Percentiles rank a stretch among this genome's conserved stretches.
These are phyloP conservation scores for Suillus plorans DNA, from an alignment of 768 basidiomycete genomes.

Conservation along the genomic window DNA sequence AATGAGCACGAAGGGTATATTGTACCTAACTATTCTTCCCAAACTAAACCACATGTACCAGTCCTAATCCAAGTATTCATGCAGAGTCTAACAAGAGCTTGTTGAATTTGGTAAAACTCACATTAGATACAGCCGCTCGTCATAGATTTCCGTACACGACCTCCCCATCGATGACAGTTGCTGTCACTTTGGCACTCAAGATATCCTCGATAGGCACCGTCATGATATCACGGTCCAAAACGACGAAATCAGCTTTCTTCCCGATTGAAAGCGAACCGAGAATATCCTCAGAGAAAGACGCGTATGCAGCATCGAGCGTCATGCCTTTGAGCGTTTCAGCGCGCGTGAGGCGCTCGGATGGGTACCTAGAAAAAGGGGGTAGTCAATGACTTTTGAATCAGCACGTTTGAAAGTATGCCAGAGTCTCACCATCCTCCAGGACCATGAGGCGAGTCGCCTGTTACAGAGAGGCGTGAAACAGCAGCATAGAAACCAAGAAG, in stretches of 20 bases:
- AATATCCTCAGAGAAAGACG: conserved; percentile 70
- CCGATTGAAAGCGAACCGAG: conserved; percentile 74
- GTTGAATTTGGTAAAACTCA: background rate
- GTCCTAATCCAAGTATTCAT: background rate
- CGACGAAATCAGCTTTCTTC: conserved; percentile 86
- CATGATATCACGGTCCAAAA: conserved; percentile 83
- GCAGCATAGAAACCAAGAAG: conserved; percentile 90
- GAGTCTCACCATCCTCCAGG: conserved; percentile 70
- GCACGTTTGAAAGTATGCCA: background rate
- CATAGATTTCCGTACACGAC: conserved; percentile 55
- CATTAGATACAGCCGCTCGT: background rate
- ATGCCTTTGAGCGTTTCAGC: conserved; percentile 85
- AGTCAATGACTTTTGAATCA: background rate
- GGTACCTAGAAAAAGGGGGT: conserved; percentile 59
- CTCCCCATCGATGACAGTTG: conserved; percentile 76
- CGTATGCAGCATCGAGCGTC: conserved; percentile 89
- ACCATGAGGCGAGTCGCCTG: conserved; percentile 83
- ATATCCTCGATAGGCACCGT: conserved; percentile 59
- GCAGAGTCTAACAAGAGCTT: background rate
- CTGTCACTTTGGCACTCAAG: conserved; percentile 59
- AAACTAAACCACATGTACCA: background rate
- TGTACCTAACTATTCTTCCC: background rate
- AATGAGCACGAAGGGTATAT: background rate
- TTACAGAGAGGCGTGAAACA: conserved; percentile 63
- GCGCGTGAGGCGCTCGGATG: conserved; percentile 72